A percentile compares a stretch with the other conserved stretches of the same genome.
These are phyloP conservation scores for Cryptococcus amylolentus DNA, from an alignment of 1,284 basidiomycete species.

Conservation along the genomic window DNA sequence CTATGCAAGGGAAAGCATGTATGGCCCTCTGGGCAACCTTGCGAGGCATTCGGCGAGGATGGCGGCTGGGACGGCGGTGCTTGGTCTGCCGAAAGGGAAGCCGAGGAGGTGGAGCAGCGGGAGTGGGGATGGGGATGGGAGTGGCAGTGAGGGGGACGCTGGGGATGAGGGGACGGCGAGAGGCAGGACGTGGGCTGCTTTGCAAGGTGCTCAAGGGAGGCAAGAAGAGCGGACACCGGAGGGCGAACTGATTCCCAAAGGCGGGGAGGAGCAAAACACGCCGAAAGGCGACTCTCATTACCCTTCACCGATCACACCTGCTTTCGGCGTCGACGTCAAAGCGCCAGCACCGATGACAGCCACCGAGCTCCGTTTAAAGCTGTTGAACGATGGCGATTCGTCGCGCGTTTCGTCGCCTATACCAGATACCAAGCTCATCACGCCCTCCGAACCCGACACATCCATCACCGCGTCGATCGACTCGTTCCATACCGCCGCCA, in stretches of 20 bases:
- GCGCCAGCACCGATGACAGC: neutral
- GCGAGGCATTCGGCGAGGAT: constrained; percentile 5
- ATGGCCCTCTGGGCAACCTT: constrained; percentile 17
- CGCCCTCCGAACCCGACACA: too few relatives aligned
- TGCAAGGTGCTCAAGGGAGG: neutral
- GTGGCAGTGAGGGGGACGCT: neutral
- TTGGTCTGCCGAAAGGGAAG: constrained; percentile 1
- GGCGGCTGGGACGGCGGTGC: neutral
- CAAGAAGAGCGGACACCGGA: neutral
- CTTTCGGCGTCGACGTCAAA: neutral
- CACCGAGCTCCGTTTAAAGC: too few relatives aligned
- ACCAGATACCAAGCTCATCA: too few relatives aligned
- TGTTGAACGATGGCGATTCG: too few relatives aligned
- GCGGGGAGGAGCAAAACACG: neutral
- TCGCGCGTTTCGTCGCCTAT: too few relatives aligned
- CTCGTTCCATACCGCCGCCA: too few relatives aligned
- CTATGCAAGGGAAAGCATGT: constrained; percentile 42
- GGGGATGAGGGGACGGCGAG: neutral
- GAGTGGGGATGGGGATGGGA: neutral
- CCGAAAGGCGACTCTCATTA: neutral
- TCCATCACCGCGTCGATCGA: too few relatives aligned
- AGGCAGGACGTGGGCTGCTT: neutral
- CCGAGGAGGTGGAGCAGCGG: neutral
- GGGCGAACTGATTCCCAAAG: neutral
- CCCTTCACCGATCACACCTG: neutral